A percentile compares a stretch with the other conserved stretches of the same genome.
Evolutionary conservation across 495 filamentous ascomycete species (phyloP).

Genomic region (Neurospora sp.): DNA sequence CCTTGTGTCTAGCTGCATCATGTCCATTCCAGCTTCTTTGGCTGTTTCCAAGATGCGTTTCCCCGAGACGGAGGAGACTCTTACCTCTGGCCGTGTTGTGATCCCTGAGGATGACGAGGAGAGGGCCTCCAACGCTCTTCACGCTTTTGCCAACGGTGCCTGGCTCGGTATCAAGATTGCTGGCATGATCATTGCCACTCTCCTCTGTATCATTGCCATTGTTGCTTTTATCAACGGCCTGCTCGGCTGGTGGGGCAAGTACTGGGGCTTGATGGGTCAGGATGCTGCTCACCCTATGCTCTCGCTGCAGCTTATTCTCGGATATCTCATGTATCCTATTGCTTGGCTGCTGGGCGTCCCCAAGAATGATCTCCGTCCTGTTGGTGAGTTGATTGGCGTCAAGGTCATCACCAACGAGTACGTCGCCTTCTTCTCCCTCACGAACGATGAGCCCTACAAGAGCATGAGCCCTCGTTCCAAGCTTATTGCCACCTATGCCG

Average conservation of each 20-base stretch:
- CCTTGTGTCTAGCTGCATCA: constrained; percentile 83
- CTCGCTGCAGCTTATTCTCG: constrained; percentile 66
- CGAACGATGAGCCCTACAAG: constrained; percentile 52
- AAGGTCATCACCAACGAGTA: constrained; percentile 76
- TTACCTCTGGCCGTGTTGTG: constrained; percentile 69
- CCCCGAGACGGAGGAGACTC: constrained; percentile 74
- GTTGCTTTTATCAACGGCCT: constrained; percentile 67
- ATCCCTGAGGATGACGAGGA: constrained; percentile 69
- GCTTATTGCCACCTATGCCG: constrained; percentile 81
- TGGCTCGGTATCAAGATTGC: constrained; percentile 86
- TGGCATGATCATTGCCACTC: constrained; percentile 67
- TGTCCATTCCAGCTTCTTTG: constrained; percentile 84
- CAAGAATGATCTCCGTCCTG: constrained; percentile 56
- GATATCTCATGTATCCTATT: constrained; percentile 76
- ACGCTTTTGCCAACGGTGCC: constrained; percentile 79
- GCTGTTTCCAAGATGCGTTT: constrained; percentile 81
- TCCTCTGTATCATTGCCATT: constrained; percentile 80
- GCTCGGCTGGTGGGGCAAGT: constrained; percentile 81
- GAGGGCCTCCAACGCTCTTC: constrained; percentile 61
- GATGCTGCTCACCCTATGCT: constrained; percentile 39
- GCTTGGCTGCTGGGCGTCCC: constrained; percentile 82
- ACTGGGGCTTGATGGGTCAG: constrained; percentile 53
- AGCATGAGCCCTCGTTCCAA: constrained; percentile 56
- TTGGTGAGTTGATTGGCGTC: constrained; percentile 68
- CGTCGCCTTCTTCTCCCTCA: constrained; percentile 47